Conservation (phyloP, 352 stramenopile species). For the Globisporangium sylvaticum region DNA sequence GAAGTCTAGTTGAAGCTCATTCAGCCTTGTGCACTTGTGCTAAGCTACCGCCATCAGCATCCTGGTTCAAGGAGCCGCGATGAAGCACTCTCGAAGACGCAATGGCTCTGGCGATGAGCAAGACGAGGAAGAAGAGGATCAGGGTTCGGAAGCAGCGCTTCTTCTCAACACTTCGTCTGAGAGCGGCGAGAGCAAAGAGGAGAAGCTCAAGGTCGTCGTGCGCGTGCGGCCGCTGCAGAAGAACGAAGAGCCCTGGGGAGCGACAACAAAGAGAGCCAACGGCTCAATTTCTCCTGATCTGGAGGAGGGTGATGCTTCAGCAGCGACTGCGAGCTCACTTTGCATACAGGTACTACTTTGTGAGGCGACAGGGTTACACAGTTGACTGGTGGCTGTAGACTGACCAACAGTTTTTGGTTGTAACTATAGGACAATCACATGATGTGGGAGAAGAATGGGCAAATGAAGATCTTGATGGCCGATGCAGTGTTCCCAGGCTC, state of each 20-base stretch:
- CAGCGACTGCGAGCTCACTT: constrained; percentile 21
- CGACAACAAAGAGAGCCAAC: constrained; percentile 7
- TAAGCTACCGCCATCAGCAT: too few species aligned
- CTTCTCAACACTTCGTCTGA: not conserved
- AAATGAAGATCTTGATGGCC: constrained; percentile 48
- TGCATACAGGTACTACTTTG: constrained; percentile 39
- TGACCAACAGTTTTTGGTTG: too few species aligned
- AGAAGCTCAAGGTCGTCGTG: constrained; percentile 65
- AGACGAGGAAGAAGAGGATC: not conserved
- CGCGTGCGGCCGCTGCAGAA: constrained; percentile 49
- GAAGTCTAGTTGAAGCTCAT: not conserved
- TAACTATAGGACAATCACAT: constrained; percentile 43
- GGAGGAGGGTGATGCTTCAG: not conserved
- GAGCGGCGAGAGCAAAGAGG: constrained; percentile 20
- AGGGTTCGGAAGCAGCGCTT: too few species aligned
- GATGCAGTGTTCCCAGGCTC: constrained; percentile 46
- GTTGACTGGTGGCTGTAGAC: too few species aligned
- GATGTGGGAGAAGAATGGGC: constrained; percentile 65
- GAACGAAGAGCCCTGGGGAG: constrained; percentile 39
- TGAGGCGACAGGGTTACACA: too few species aligned
- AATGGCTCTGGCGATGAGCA: not conserved
- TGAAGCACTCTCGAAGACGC: constrained; percentile 9
- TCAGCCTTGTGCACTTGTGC: too few species aligned
- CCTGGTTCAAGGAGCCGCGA: too few species aligned
- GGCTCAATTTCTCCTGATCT: not conserved